Conservation (phyloP, 768 basidiomycete species). For the Austroboletus festivus region DNA sequence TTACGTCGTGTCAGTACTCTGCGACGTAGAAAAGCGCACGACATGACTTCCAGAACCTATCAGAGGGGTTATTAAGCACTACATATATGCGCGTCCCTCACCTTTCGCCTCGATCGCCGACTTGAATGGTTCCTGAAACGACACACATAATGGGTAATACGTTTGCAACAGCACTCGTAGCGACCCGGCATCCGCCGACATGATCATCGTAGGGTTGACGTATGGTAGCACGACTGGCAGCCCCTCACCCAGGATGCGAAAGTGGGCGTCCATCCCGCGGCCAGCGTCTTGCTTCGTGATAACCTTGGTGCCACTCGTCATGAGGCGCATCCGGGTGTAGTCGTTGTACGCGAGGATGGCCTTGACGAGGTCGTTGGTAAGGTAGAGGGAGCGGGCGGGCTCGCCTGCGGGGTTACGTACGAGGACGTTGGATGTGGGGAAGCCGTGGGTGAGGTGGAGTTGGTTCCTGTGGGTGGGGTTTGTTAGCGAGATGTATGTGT, state of each 20-base stretch:
- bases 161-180: slow-evolving; percentile 67
- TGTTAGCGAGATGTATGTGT: not conserved
- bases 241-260: slow-evolving; percentile 82
- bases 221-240: slow-evolving; percentile 82
- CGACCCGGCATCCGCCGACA: slow-evolving; percentile 52
- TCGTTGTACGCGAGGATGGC: slow-evolving; percentile 77
- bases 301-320: slow-evolving; percentile 91
- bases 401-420: slow-evolving; percentile 81
- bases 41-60: slow-evolving; percentile 71
- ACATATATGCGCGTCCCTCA: slow-evolving; percentile 38
- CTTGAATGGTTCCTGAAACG: slow-evolving; percentile 61
- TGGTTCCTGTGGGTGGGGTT: slow-evolving; percentile 49
- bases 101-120: slow-evolving; percentile 49
- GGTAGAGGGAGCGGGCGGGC: slow-evolving; percentile 77
- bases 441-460: slow-evolving; percentile 63
- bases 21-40: slow-evolving; percentile 60
- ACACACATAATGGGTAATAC: slow-evolving; percentile 76
- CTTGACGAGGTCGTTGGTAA: slow-evolving; percentile 84
- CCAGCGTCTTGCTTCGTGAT: slow-evolving; percentile 86
- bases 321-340: slow-evolving; percentile 79
- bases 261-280: slow-evolving; percentile 54
- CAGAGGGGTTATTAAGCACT: not conserved
- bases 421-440: slow-evolving; percentile 76
- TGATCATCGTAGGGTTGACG: slow-evolving; percentile 59
- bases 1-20: slow-evolving; percentile 52